Percentiles rank a stretch among this genome's conserved stretches.
Evolutionary conservation across 169 alveolate genomes (phyloP).

Genomic region (Plasmodium billcollinsi): DNA sequence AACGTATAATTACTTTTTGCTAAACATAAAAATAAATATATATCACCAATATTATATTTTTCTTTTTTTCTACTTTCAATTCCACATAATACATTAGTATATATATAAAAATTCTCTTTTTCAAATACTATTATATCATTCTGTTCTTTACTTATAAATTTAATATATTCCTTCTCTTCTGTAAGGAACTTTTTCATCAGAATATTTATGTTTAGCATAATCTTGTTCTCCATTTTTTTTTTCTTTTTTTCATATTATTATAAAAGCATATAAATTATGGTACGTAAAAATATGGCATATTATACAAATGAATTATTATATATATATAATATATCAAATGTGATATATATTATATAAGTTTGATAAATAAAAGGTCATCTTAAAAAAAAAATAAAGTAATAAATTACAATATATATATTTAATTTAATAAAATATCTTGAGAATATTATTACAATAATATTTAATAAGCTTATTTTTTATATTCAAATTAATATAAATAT

Average conservation of each 20-base stretch:
- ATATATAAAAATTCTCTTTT: conserved; percentile 58
- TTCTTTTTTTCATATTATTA: conserved; percentile 1
- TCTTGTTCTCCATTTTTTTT: conserved; percentile 25
- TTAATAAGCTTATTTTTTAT: too few species aligned
- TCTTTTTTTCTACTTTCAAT: conserved; percentile 75
- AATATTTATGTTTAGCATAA: conserved; percentile 19
- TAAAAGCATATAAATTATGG: neutral
- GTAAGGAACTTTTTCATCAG: conserved; percentile 52
- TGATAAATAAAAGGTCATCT: too few species aligned
- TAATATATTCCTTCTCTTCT: conserved; percentile 60
- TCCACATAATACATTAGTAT: conserved; percentile 64
- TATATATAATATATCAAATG: too few species aligned
- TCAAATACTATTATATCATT: conserved; percentile 69
- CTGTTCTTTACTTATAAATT: conserved; percentile 30
- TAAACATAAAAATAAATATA: conserved; percentile 57
- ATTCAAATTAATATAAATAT: too few species aligned
- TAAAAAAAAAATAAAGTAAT: too few species aligned
- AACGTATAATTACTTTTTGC: conserved; percentile 82
- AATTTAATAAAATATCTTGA: too few species aligned
- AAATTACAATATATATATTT: too few species aligned
- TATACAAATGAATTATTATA: too few species aligned
- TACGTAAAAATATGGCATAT: too few species aligned
- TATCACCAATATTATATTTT: conserved; percentile 61
- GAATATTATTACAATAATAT: too few species aligned
- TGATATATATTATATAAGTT: too few species aligned